Evolutionary conservation across 2,329 filamentous ascomycete species (phyloP).

Genomic region (Harringtonia lauricola): DNA sequence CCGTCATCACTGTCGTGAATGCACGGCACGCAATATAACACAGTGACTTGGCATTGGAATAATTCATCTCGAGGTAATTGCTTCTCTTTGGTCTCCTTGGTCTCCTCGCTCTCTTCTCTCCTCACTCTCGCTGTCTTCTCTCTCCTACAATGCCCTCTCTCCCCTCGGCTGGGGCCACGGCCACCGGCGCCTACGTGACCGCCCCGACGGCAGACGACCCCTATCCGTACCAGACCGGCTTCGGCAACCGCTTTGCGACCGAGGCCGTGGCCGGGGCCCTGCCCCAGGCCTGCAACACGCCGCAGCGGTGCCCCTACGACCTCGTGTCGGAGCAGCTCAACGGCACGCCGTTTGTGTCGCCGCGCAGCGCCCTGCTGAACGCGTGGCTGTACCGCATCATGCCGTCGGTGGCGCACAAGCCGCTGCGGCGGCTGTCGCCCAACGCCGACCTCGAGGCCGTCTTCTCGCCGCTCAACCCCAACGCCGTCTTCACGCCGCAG

Average conservation of each 20-base stretch:
- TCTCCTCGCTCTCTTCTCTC: neutral
- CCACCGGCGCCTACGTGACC: slow-evolving; percentile 1
- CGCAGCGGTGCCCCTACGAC: slow-evolving; percentile 29
- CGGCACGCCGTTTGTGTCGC: slow-evolving; percentile 25
- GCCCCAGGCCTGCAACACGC: slow-evolving; percentile 30
- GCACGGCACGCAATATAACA: too few relatives aligned
- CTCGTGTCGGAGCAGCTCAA: slow-evolving; percentile 37
- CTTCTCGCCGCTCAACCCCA: slow-evolving; percentile 34
- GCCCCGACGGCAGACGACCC: slow-evolving; percentile 19
- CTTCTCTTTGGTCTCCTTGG: too few relatives aligned
- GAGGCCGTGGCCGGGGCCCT: slow-evolving; percentile 34
- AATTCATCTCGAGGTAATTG: too few relatives aligned
- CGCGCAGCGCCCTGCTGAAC: slow-evolving; percentile 18
- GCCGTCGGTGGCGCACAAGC: slow-evolving; percentile 21
- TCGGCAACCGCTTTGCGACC: slow-evolving; percentile 38
- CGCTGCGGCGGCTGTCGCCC: neutral
- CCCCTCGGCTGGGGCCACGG: slow-evolving; percentile 11
- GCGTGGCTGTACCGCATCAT: slow-evolving; percentile 24
- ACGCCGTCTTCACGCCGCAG: slow-evolving; percentile 29
- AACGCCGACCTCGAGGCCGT: slow-evolving; percentile 23
- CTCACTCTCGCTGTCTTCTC: neutral
- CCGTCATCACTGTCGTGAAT: too few relatives aligned
- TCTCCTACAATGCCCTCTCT: neutral
- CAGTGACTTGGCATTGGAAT: too few relatives aligned
- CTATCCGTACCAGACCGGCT: slow-evolving; percentile 44